phyloP scores from a whole-genome alignment of 148 eudicot species.

The Chenopodium suecicum region DNA sequence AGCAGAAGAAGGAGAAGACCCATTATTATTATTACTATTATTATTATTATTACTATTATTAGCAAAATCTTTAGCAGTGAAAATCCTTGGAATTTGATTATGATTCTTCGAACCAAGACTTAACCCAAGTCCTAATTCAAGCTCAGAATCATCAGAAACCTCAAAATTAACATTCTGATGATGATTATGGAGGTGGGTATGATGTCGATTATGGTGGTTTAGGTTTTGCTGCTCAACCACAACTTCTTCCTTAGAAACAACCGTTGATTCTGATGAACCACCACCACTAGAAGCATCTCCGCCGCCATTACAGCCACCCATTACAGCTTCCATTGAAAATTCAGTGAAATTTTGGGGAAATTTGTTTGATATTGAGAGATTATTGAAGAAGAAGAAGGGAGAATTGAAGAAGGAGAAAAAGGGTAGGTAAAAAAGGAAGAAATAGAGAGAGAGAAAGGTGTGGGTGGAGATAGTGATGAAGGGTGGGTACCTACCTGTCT shows the following conservation, averaged over 20 bases:
- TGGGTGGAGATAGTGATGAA: constrained; percentile 37
- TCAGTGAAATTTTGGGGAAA: not conserved
- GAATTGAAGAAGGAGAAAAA: not conserved
- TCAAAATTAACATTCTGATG: constrained; percentile 35
- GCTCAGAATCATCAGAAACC: constrained; percentile 59
- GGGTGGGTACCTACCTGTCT: constrained; percentile 49
- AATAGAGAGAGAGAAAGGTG: constrained; percentile 10
- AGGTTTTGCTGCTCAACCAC: constrained; percentile 27
- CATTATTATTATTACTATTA: constrained; percentile 4
- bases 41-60: too few species aligned
- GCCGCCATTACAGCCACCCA: constrained; percentile 25
- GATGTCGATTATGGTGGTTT: not conserved
- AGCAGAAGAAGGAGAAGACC: constrained; percentile 45
- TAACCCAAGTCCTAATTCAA: constrained; percentile 72
- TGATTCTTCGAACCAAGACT: constrained; percentile 42
- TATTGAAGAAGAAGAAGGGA: not conserved
- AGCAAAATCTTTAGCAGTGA: constrained; percentile 53
- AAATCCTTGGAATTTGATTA: constrained; percentile 41
- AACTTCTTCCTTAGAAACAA: constrained; percentile 42
- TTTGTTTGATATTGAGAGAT: not conserved
- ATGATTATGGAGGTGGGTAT: not conserved
- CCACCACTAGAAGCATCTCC: constrained; percentile 26
- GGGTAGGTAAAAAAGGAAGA: constrained; percentile 17
- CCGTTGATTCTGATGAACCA: constrained; percentile 52
- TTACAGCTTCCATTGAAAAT: not conserved